Evolutionary conservation across 2,329 filamentous ascomycete genomes (phyloP).

Genomic region (Colletotrichum spinosum): DNA sequence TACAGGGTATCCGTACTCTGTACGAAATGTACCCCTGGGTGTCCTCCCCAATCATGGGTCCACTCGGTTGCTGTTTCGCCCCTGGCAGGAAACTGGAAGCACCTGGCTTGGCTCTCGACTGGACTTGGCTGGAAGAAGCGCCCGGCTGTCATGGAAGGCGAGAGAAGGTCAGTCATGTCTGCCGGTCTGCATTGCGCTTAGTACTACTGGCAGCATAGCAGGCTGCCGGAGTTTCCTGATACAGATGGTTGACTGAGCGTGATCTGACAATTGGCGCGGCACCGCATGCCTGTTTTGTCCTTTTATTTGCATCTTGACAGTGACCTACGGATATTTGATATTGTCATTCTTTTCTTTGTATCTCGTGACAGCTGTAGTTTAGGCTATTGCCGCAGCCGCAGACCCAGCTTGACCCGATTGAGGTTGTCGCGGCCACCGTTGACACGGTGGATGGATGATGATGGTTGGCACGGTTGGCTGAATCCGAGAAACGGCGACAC

Average conservation of each 20-base stretch:
- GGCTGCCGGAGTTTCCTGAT: slow-evolving; percentile 34
- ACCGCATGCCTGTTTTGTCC: not conserved
- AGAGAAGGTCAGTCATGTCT: no score
- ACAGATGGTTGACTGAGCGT: slow-evolving; percentile 8
- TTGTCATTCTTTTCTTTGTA: not conserved
- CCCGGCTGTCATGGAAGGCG: not conserved
- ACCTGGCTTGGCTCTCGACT: not conserved
- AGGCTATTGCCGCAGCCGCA: no score
- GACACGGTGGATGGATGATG: not conserved
- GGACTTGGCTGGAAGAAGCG: not conserved
- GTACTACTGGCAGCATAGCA: slow-evolving; percentile 15
- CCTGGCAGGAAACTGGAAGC: slow-evolving; percentile 19
- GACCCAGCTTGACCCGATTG: no score
- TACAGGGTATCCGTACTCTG: no score
- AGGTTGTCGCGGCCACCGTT: no score
- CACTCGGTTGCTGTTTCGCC: not conserved
- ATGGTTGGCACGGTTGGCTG: not conserved
- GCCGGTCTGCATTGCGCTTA: no score
- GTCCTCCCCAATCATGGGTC: not conserved
- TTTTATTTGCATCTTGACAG: not conserved
- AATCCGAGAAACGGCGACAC: not conserved
- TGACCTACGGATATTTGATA: not conserved
- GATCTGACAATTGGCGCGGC: slow-evolving; percentile 31
- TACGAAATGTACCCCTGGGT: not conserved
- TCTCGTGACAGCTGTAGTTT: not conserved